These are phyloP conservation scores for Solanum corneliomulleri DNA, from an alignment of 257 asterid genomes.

Conservation along the genomic window DNA sequence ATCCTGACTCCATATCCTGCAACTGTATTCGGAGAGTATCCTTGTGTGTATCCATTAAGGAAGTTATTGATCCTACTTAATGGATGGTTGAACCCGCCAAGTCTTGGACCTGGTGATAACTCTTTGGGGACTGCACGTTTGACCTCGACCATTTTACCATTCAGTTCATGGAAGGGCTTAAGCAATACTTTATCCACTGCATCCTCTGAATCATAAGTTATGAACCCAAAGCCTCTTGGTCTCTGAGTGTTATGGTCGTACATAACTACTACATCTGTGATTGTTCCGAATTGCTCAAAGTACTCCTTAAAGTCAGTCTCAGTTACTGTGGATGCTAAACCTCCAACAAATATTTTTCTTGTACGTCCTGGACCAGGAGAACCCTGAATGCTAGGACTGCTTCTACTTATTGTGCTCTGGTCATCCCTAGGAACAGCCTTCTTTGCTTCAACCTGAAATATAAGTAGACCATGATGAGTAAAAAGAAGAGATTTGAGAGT, in stretches of 20 bases:
- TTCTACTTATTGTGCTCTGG: conserved; percentile 17
- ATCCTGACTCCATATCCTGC: conserved; percentile 19
- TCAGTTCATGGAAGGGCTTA: conserved; percentile 15
- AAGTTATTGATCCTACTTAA: conserved; percentile 11
- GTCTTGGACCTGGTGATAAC: conserved; percentile 17
- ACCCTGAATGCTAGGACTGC: conserved; percentile 14
- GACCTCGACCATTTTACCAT: conserved; percentile 24
- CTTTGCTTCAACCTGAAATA: conserved; percentile 16
- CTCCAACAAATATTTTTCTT: conserved; percentile 15
- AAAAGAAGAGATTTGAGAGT: background rate
- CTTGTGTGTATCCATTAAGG: conserved; percentile 9
- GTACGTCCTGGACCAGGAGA: conserved; percentile 20
- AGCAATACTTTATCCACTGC: conserved; percentile 17
- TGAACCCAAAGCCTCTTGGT: conserved; percentile 22
- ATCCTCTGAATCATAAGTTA: conserved; percentile 19
- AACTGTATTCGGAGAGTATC: conserved; percentile 13
- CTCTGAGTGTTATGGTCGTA: conserved; percentile 22
- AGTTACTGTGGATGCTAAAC: conserved; percentile 19
- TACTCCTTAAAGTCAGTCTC: conserved; percentile 15
- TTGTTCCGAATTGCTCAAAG: conserved; percentile 16
- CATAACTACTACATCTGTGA: conserved; percentile 20
- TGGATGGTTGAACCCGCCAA: conserved; percentile 11
- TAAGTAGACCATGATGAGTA: background rate
- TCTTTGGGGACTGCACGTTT: conserved; percentile 19
- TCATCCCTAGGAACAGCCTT: conserved; percentile 23